Evolutionary conservation across 805 yeast species (phyloP).

Genomic region (Wickerhamiella azymoides): DNA sequence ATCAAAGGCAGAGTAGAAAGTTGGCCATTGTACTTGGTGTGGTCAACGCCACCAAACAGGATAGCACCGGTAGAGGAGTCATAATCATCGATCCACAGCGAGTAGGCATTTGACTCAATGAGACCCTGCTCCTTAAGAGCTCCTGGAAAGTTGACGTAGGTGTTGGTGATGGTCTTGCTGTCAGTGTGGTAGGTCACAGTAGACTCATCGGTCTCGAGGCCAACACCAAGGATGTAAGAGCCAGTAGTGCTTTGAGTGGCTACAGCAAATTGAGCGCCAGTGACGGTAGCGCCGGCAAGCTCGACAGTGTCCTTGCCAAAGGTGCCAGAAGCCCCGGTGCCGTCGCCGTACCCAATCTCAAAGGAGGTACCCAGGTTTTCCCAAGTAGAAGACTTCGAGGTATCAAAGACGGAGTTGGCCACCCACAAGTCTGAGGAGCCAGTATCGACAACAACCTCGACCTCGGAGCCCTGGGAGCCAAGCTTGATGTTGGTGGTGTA

Average conservation of each 20-base stretch:
- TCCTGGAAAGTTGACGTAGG: constrained; percentile 24
- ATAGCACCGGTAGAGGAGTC: constrained; percentile 23
- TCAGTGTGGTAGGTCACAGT: constrained; percentile 11
- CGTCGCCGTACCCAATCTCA: constrained; percentile 32
- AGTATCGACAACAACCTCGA: constrained; percentile 48
- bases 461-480: constrained; percentile 12
- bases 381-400: constrained; percentile 1
- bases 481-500: constrained; percentile 1
- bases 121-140: constrained; percentile 28
- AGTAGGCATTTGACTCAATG: constrained; percentile 31
- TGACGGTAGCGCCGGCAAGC: constrained; percentile 35
- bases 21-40: constrained; percentile 40
- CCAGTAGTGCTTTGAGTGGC: constrained; percentile 33
- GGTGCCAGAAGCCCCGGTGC: constrained; percentile 32
- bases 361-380: constrained; percentile 16
- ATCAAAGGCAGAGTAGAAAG: constrained; percentile 24
- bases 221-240: constrained; percentile 34
- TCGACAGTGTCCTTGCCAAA: constrained; percentile 46
- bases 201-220: constrained; percentile 23
- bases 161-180: neutral
- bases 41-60: constrained; percentile 59
- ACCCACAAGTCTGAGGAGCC: constrained; percentile 66
- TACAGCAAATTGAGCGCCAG: constrained; percentile 54
- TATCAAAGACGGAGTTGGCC: neutral
- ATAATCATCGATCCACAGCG: constrained; percentile 30